Conservation (phyloP, 2,329 filamentous ascomycete genomes). For the Chrysoporthe cubensis region DNA sequence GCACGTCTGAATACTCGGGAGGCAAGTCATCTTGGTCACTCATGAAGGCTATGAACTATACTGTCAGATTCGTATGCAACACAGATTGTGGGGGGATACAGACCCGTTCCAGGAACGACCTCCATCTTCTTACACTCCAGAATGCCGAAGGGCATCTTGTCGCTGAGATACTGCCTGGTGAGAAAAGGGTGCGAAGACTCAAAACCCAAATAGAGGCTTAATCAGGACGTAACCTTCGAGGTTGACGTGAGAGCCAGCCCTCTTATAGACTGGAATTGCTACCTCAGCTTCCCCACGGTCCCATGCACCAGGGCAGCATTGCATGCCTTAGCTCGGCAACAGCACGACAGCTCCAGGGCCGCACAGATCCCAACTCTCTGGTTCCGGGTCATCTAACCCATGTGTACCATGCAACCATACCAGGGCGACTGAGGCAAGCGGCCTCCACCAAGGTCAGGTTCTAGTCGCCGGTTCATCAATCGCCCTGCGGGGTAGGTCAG, state of each 20-base stretch:
- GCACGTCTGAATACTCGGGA: slow-evolving; percentile 48
- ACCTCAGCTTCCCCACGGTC: too few relatives aligned
- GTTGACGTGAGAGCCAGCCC: too few relatives aligned
- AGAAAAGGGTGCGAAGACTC: too few relatives aligned
- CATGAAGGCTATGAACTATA: slow-evolving; percentile 44
- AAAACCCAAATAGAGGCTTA: neutral
- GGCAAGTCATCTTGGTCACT: slow-evolving; percentile 51
- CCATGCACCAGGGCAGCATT: too few relatives aligned
- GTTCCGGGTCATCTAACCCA: too few relatives aligned
- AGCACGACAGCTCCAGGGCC: too few relatives aligned
- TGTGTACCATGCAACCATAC: too few relatives aligned
- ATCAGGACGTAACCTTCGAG: neutral
- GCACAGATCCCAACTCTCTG: too few relatives aligned
- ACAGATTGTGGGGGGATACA: slow-evolving; percentile 14
- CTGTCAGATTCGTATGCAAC: neutral
- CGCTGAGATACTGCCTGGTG: neutral
- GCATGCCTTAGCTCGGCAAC: too few relatives aligned
- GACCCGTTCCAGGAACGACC: slow-evolving; percentile 53
- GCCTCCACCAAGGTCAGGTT: neutral
- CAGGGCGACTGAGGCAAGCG: neutral
- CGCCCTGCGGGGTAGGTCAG: slow-evolving; percentile 1
- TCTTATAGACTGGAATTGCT: too few relatives aligned
- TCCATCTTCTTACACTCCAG: slow-evolving; percentile 49
- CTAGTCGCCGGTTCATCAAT: neutral
- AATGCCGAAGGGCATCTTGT: slow-evolving; percentile 52